A percentile compares a stretch with the other conserved stretches of the same genome.
Evolutionary conservation across 1,139 yeast genomes (phyloP).

Genomic region (Geotrichum fermentans): DNA sequence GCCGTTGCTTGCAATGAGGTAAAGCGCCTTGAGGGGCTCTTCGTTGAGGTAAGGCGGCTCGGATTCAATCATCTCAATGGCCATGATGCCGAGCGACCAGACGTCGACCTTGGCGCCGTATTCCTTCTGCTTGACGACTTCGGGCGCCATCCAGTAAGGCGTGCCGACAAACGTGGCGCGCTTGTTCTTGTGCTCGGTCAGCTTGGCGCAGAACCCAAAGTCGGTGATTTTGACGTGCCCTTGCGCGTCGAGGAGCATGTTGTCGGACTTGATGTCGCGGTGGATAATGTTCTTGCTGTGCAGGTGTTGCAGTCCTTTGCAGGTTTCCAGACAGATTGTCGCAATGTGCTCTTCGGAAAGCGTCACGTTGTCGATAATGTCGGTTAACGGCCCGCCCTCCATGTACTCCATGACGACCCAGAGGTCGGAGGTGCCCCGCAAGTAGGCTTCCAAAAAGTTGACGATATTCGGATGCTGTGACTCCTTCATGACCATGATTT

Average conservation of each 20-base stretch:
- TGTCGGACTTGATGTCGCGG: slow-evolving; percentile 93
- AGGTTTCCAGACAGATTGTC: slow-evolving; percentile 82
- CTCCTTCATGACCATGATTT: slow-evolving; percentile 89
- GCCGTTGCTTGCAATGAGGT: slow-evolving; percentile 92
- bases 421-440: slow-evolving; percentile 51
- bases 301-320: slow-evolving; percentile 84
- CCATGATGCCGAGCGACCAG: slow-evolving; percentile 97
- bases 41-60: slow-evolving; percentile 97
- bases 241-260: slow-evolving; percentile 74
- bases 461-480: slow-evolving; percentile 87
- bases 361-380: slow-evolving; percentile 65
- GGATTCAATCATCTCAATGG: slow-evolving; percentile 96
- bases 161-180: slow-evolving; percentile 99
- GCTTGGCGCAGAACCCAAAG: slow-evolving; percentile 95
- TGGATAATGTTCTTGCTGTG: slow-evolving; percentile 91
- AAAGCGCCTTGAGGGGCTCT: slow-evolving; percentile 87
- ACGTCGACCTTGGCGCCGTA: slow-evolving; percentile 96
- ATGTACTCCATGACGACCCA: slow-evolving; percentile 96
- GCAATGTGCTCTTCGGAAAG: slow-evolving; percentile 89
- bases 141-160: slow-evolving; percentile 99
- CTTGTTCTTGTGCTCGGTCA: slow-evolving; percentile 86
- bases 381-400: slow-evolving; percentile 88
- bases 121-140: slow-evolving; percentile 92
- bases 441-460: slow-evolving; percentile 79
- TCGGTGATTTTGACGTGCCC: slow-evolving; percentile 95